A percentile compares a stretch with the other conserved stretches of the same genome.
Conservation (phyloP, 352 stramenopile genomes). For the Globisporangium okanoganense region DNA sequence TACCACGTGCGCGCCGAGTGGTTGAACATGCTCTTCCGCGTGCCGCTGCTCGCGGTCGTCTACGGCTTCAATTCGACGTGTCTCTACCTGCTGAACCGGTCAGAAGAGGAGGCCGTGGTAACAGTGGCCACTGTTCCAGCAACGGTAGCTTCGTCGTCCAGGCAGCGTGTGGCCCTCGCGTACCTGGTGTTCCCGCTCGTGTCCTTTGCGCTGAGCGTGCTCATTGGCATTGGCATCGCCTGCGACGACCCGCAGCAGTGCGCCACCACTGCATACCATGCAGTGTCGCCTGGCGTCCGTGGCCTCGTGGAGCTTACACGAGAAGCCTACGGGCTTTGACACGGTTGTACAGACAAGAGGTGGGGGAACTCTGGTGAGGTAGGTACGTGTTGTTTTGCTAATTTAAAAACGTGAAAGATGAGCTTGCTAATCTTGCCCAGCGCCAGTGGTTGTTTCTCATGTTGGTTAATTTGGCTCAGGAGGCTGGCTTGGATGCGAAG, state of each 20-base stretch:
- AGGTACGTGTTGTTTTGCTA: background rate
- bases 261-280: conserved; percentile 33
- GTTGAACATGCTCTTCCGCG: conserved; percentile 77
- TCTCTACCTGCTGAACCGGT: conserved; percentile 53
- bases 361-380: background rate
- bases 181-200: conserved; percentile 60
- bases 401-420: background rate
- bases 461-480: background rate
- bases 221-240: conserved; percentile 64
- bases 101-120: background rate
- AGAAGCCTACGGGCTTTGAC: conserved; percentile 54
- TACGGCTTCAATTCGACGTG: conserved; percentile 67
- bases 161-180: conserved; percentile 34
- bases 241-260: conserved; percentile 70
- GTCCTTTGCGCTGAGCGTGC: conserved; percentile 53
- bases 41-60: conserved; percentile 62
- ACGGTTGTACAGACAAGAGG: background rate
- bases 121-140: conserved; percentile 12
- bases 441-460: background rate
- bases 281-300: conserved; percentile 24
- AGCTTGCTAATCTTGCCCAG: background rate
- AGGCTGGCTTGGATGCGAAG: background rate
- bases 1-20: conserved; percentile 73
- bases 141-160: conserved; percentile 19
- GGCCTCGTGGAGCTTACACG: conserved; percentile 29